Evolutionary conservation across 2,329 filamentous ascomycete species (phyloP), one percentile per base, ranked within the genome.

Genomic region (Ceratocystiopsis brevicomis): DNA sequence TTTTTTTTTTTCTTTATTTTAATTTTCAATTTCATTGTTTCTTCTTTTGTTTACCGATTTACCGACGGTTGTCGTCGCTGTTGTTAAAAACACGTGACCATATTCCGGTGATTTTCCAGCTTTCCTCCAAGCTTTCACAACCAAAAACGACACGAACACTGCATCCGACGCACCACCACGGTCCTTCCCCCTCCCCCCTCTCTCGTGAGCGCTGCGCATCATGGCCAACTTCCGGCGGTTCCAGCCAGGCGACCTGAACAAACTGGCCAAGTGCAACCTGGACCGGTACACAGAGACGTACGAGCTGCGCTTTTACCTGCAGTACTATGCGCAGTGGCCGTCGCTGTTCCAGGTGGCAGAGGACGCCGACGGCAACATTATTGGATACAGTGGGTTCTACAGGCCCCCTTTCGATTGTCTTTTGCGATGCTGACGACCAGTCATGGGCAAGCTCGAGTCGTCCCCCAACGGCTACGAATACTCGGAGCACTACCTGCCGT

Each of bases 251-350:
- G 90, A 98, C 60, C 70, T 96, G 48, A 77, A 94, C 62, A 80
- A 78, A 52, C 80, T 96, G 61, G 93, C 92, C 52, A 78, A 86
- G 51, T 94, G 87, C 62, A 98, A 98, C 58, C 78, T 98, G 48
- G 90, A 98, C 57, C 84, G 84, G 37, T 70, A 95, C 48, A 96
- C 90, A n/a, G 90, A 98, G 65, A 96, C 92, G 45, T 98, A 96
- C 65, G 86, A 93, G 59, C 73, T 94, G 50, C 75, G 77, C 49
- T 98, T 96, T 66, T 98, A 98, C 65, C 74, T 95, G 47, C 83
- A 92, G 55, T 98, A 98, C 62, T 77, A 94, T 50, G 85, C 86
- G 43, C 85, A 83, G 68, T 98, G 90, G 90, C 90, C 90, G 1
- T 80, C 86, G 21, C 73, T 96, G 38, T 96, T 95, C 64, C 85